Conservation (phyloP, 805 yeast species). For the Wickerhamiella alocasiicola region DNA sequence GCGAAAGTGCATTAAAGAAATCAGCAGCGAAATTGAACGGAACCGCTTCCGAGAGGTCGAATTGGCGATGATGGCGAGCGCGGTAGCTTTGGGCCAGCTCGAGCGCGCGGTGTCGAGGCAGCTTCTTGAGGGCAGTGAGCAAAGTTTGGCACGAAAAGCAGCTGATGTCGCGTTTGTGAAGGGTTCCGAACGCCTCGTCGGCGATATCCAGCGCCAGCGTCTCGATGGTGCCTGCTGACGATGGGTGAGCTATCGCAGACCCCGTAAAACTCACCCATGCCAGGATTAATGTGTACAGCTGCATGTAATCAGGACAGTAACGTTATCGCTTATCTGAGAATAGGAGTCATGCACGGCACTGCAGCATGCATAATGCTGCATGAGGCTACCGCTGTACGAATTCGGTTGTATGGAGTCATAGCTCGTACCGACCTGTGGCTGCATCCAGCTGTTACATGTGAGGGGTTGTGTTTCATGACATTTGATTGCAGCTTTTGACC, state of each 20-base stretch:
- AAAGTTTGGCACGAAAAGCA: constrained; percentile 8
- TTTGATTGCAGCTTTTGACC: no score
- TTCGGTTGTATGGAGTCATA: no score
- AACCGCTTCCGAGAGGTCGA: background rate
- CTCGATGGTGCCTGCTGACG: background rate
- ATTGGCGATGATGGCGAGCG: background rate
- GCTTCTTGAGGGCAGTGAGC: constrained; percentile 5
- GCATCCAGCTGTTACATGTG: no score
- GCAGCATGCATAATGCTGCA: no score
- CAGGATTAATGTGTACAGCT: no score
- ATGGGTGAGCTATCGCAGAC: constrained; percentile 3
- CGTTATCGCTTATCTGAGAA: no score
- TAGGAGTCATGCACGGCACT: no score
- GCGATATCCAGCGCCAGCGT: constrained; percentile 7
- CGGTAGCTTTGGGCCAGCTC: background rate
- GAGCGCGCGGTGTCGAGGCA: background rate
- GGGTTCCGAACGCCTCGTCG: background rate
- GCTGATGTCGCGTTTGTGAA: constrained; percentile 7
- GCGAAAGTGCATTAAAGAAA: constrained; percentile 38
- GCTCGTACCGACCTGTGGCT: no score
- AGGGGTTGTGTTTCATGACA: no score
- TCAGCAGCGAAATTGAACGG: constrained; percentile 27
- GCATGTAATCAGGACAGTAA: no score
- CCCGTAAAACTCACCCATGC: no score
- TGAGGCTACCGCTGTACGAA: no score